These are phyloP conservation scores for Gracilaria vermiculophylla DNA, from an alignment of 23 red algal genomes.

Conservation along the genomic window DNA sequence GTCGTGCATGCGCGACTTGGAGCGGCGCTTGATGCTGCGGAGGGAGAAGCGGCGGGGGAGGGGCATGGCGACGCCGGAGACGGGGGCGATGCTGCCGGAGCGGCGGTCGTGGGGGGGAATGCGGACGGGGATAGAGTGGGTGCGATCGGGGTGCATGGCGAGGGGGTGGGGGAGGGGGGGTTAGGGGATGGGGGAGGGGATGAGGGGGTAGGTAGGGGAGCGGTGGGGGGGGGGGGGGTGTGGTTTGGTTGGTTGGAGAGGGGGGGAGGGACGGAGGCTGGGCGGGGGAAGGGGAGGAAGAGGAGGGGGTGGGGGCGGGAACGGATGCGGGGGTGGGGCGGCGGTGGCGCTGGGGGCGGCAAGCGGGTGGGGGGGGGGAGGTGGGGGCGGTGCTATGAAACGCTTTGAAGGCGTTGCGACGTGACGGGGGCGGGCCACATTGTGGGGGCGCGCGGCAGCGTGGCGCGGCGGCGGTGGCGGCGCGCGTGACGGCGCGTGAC, in stretches of 20 bases:
- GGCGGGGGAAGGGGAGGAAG: background rate
- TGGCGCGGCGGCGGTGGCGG: background rate
- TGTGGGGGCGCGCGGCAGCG: background rate
- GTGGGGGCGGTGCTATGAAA: background rate
- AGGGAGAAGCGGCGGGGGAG: slow-evolving; percentile 66
- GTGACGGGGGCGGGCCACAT: background rate
- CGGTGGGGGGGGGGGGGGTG: background rate
- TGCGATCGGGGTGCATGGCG: background rate
- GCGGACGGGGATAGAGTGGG: slow-evolving; percentile 1
- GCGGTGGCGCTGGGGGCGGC: background rate
- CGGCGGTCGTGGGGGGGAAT: slow-evolving; percentile 24
- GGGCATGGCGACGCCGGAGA: slow-evolving; percentile 4
- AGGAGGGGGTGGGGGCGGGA: background rate
- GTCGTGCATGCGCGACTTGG: slow-evolving; percentile 61
- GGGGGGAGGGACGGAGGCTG: background rate
- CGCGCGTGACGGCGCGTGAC: background rate
- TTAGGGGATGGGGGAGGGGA: background rate
- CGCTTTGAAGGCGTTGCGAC: background rate
- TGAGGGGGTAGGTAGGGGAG: too few relatives aligned
- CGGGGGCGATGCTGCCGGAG: slow-evolving; percentile 23
- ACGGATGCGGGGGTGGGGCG: background rate
- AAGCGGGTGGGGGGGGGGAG: background rate
- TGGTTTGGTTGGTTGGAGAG: background rate
- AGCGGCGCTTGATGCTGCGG: slow-evolving; percentile 57
- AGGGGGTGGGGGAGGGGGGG: background rate